phyloP scores from a whole-genome alignment of 78 protist species.

The Tieghemostelium lacteum region DNA sequence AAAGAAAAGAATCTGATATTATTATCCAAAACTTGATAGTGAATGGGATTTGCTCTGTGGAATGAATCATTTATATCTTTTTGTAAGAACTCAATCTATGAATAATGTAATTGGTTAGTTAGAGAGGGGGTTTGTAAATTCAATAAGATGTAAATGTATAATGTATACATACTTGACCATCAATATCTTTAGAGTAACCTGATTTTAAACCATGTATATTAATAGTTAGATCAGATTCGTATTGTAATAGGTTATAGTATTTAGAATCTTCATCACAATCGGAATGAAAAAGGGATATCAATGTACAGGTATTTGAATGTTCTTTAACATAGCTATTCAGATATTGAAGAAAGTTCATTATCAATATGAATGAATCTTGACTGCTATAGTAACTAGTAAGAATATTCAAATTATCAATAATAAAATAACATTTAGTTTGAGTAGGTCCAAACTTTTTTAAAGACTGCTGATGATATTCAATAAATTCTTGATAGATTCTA shows the following conservation, averaged over 20 bases:
- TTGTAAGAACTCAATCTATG: constrained; percentile 34
- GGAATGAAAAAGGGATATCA: constrained; percentile 17
- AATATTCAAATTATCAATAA: constrained; percentile 32
- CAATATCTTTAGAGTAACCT: constrained; percentile 73
- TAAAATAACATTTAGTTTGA: constrained; percentile 32
- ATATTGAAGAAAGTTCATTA: constrained; percentile 36
- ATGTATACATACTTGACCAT: constrained; percentile 45
- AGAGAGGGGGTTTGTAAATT: background rate
- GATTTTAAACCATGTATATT: constrained; percentile 27
- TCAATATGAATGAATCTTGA: constrained; percentile 2
- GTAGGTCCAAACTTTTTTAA: background rate
- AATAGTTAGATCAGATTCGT: constrained; percentile 47
- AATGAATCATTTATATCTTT: constrained; percentile 27
- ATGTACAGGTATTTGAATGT: constrained; percentile 11
- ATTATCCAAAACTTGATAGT: constrained; percentile 57
- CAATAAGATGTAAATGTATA: background rate
- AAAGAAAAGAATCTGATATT: constrained; percentile 38
- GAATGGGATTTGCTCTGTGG: constrained; percentile 22
- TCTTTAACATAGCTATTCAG: constrained; percentile 38
- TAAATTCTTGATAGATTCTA: constrained; percentile 17
- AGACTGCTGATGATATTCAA: constrained; percentile 30
- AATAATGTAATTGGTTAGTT: background rate
- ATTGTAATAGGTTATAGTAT: constrained; percentile 43
- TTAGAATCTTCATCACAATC: constrained; percentile 57
- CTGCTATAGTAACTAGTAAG: background rate